Conservation (phyloP, 129 eudicot genomes). For the Deinandra increscens region DNA sequence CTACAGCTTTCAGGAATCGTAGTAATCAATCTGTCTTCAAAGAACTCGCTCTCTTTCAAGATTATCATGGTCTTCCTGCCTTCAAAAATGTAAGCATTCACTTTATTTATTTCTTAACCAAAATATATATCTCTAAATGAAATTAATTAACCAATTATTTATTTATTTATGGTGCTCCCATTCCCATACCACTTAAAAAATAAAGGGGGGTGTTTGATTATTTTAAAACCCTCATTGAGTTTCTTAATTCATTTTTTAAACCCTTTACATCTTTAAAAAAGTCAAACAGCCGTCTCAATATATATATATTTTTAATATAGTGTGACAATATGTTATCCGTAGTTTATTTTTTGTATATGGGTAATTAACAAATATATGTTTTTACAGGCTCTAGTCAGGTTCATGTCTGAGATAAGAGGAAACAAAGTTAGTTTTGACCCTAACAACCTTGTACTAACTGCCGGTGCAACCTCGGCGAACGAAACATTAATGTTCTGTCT, state of each 20-base stretch:
- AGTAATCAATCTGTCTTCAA: slow-evolving; percentile 8
- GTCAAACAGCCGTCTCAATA: no score
- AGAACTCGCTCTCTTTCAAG: slow-evolving; percentile 14
- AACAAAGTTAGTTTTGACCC: background rate
- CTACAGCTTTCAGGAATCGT: slow-evolving; percentile 6
- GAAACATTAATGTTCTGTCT: slow-evolving; percentile 20
- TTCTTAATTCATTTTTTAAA: no score
- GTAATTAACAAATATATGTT: background rate
- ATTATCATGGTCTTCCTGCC: slow-evolving; percentile 16
- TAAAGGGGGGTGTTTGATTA: no score
- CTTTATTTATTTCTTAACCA: background rate
- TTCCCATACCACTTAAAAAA: no score
- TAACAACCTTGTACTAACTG: slow-evolving; percentile 14
- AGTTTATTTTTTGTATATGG: no score
- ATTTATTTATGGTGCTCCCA: no score
- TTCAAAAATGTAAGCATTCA: slow-evolving; percentile 5
- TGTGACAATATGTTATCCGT: no score
- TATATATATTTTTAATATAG: no score
- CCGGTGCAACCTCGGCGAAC: slow-evolving; percentile 13
- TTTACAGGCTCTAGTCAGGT: slow-evolving; percentile 10
- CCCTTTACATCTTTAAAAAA: no score
- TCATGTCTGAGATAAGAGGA: slow-evolving; percentile 20
- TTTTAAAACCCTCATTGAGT: no score
- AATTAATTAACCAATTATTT: background rate
- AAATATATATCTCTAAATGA: background rate